Evolutionary conservation across 352 stramenopile species (phyloP).

Genomic region (Aphanomyces invadans): DNA sequence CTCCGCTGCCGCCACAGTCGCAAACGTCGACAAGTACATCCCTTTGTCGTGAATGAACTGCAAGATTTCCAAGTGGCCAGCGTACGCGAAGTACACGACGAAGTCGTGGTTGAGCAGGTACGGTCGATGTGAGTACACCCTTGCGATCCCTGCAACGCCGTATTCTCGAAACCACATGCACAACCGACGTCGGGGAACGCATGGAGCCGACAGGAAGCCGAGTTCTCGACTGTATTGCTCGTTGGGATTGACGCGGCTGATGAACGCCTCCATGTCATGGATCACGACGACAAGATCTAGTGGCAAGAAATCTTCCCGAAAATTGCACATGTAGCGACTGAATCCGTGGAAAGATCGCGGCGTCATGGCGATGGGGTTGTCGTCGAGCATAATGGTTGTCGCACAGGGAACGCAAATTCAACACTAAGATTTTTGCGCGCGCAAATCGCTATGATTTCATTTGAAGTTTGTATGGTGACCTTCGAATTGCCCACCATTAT

Average conservation of each 20-base stretch:
- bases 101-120: slow-evolving; percentile 14
- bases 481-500: background rate
- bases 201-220: background rate
- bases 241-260: background rate
- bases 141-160: slow-evolving; percentile 1
- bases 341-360: background rate
- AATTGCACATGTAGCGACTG: background rate
- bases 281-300: background rate
- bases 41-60: background rate
- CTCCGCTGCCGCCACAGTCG: background rate
- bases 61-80: background rate
- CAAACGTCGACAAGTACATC: background rate
- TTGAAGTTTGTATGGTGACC: slow-evolving; percentile 9
- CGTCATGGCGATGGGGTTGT: background rate
- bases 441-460: background rate
- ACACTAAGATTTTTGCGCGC: background rate
- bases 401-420: background rate
- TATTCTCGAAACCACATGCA: slow-evolving; percentile 12
- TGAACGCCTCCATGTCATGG: slow-evolving; percentile 4
- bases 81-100: slow-evolving; percentile 12
- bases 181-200: background rate
- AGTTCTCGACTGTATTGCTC: background rate
- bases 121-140: background rate
- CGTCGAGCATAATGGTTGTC: background rate
- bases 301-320: background rate